phyloP scores from a whole-genome alignment of 495 filamentous ascomycete genomes.

The Penicillium bovifimosum region DNA sequence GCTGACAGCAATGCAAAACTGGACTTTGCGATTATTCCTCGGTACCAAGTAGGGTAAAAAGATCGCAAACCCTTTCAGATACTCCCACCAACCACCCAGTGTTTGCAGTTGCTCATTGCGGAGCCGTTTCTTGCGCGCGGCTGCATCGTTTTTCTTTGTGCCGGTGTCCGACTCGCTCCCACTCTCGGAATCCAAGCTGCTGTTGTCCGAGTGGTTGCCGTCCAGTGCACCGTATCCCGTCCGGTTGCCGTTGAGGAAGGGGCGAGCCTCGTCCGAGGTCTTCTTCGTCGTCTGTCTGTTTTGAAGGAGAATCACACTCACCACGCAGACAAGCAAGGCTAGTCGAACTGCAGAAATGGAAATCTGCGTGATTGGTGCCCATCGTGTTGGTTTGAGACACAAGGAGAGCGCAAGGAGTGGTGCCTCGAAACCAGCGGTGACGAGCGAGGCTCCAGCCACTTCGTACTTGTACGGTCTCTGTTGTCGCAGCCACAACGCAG shows the following conservation, averaged over 20 bases:
- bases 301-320: neutral
- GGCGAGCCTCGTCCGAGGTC: neutral
- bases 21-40: constrained; percentile 48
- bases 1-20: constrained; percentile 44
- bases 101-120: constrained; percentile 3
- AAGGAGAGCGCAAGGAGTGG: constrained; percentile 8
- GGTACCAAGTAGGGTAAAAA: constrained; percentile 66
- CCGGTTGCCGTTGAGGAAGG: neutral
- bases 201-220: neutral
- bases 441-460: constrained; percentile 1
- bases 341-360: neutral
- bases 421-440: constrained; percentile 9
- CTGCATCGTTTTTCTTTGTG: neutral
- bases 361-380: constrained; percentile 6
- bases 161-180: constrained; percentile 2
- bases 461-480: neutral
- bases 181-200: neutral
- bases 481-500: constrained; percentile 4
- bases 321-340: neutral
- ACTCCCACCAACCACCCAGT: neutral
- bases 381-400: neutral
- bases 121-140: neutral
- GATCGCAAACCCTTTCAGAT: constrained; percentile 28
- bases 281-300: neutral
- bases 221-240: neutral